phyloP scores from a whole-genome alignment of 176 grass and related monocot species.

The Thalia dealbata region DNA sequence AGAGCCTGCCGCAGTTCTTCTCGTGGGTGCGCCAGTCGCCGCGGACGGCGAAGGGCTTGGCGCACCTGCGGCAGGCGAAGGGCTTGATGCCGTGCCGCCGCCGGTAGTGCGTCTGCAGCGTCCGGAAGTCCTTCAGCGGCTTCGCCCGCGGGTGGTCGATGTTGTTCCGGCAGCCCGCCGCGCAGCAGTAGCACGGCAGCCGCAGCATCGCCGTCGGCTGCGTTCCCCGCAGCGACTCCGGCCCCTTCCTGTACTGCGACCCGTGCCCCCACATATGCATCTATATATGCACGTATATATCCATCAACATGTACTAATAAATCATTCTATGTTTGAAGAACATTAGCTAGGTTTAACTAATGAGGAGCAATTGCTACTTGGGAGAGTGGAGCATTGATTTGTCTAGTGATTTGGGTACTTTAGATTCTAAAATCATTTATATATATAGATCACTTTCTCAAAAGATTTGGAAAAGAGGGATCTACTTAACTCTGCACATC shows the following conservation, averaged over 20 bases:
- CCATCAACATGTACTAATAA: no score
- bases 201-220: constrained; percentile 76
- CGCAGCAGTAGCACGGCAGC: constrained; percentile 80
- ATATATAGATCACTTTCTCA: no score
- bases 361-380: neutral
- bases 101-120: constrained; percentile 74
- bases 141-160: constrained; percentile 58
- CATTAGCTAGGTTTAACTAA: neutral
- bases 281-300: constrained; percentile 22
- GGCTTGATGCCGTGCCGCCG: constrained; percentile 75
- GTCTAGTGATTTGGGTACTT: no score
- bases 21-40: constrained; percentile 84
- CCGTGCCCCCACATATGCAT: constrained; percentile 90
- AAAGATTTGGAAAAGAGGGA: no score
- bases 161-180: constrained; percentile 59
- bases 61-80: constrained; percentile 79
- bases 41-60: constrained; percentile 72
- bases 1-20: constrained; percentile 89
- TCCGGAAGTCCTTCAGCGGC: constrained; percentile 69
- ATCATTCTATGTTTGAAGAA: neutral
- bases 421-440: no score
- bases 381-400: no score
- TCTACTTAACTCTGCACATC: neutral
- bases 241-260: constrained; percentile 64
- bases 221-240: constrained; percentile 53